A percentile compares a stretch with the other conserved stretches of the same genome.
These are phyloP conservation scores for Amauroascus niger DNA, from an alignment of 2,329 filamentous ascomycete genomes.

Conservation along the genomic window DNA sequence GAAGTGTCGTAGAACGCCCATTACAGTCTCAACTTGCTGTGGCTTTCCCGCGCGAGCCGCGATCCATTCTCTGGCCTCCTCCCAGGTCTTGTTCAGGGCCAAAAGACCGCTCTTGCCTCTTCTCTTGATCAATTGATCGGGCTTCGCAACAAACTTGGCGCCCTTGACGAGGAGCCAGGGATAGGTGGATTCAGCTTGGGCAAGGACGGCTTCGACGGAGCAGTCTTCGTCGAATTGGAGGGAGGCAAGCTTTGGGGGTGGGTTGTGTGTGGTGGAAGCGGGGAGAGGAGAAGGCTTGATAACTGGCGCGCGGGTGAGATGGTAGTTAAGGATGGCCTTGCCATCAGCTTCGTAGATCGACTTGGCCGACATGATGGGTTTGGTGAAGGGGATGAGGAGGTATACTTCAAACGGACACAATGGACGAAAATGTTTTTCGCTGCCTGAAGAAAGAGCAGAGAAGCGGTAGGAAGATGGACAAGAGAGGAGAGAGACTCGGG, in stretches of 20 bases:
- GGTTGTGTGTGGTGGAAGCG: constrained; percentile 74
- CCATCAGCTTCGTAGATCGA: constrained; percentile 97
- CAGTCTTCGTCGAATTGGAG: constrained; percentile 88
- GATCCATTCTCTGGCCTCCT: constrained; percentile 89
- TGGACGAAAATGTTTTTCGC: neutral
- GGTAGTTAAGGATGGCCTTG: constrained; percentile 99
- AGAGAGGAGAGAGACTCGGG: too few relatives aligned
- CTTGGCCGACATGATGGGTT: constrained; percentile 77
- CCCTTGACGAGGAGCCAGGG: constrained; percentile 80
- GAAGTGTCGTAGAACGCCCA: constrained; percentile 85
- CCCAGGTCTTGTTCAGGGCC: constrained; percentile 93
- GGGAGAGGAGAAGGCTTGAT: constrained; percentile 97
- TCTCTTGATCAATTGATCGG: constrained; percentile 99
- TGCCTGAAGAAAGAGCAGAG: too few relatives aligned
- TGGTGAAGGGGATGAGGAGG: neutral
- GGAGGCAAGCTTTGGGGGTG: constrained; percentile 79
- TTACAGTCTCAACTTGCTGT: constrained; percentile 84
- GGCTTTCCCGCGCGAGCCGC: constrained; percentile 82
- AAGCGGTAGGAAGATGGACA: too few relatives aligned
- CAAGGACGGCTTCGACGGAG: constrained; percentile 70
- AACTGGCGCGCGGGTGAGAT: constrained; percentile 91
- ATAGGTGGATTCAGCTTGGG: constrained; percentile 93
- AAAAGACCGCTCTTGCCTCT: constrained; percentile 97
- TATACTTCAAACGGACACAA: neutral
- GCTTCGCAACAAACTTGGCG: constrained; percentile 95